Evolutionary conservation across 805 yeast genomes (phyloP).

Genomic region (Ogataea methylovora): DNA sequence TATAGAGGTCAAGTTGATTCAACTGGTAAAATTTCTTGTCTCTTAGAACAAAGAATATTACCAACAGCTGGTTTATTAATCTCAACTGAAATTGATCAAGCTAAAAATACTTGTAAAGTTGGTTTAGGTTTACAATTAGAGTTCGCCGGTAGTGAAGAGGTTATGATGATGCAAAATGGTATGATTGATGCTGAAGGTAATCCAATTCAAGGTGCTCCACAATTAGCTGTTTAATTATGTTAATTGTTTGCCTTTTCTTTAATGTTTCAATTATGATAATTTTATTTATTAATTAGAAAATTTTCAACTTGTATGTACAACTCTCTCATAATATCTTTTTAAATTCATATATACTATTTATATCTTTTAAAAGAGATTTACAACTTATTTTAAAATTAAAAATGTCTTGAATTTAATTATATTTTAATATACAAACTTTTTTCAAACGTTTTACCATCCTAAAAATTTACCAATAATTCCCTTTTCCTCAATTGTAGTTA

Average conservation of each 20-base stretch:
- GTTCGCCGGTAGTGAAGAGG: conserved; percentile 89
- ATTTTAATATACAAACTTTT: too few relatives aligned
- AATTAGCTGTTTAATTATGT: conserved; percentile 22
- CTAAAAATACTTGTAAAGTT: conserved; percentile 65
- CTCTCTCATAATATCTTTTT: not conserved
- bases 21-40: conserved; percentile 81
- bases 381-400: too few relatives aligned
- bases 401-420: too few relatives aligned
- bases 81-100: conserved; percentile 87
- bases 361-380: too few relatives aligned
- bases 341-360: too few relatives aligned
- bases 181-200: conserved; percentile 76
- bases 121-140: conserved; percentile 96
- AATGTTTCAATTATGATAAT: too few relatives aligned
- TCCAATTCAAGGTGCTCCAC: conserved; percentile 78
- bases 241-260: too few relatives aligned
- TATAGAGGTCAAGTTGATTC: conserved; percentile 94
- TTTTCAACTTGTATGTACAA: not conserved
- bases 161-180: conserved; percentile 87
- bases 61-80: conserved; percentile 87
- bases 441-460: too few relatives aligned
- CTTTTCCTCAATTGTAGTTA: too few relatives aligned
- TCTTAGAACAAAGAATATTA: conserved; percentile 87
- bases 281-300: too few relatives aligned
- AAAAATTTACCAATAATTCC: too few relatives aligned